These are phyloP conservation scores for Metahyphopichia silvanorum DNA, from an alignment of 805 yeast genomes.

Conservation along the genomic window DNA sequence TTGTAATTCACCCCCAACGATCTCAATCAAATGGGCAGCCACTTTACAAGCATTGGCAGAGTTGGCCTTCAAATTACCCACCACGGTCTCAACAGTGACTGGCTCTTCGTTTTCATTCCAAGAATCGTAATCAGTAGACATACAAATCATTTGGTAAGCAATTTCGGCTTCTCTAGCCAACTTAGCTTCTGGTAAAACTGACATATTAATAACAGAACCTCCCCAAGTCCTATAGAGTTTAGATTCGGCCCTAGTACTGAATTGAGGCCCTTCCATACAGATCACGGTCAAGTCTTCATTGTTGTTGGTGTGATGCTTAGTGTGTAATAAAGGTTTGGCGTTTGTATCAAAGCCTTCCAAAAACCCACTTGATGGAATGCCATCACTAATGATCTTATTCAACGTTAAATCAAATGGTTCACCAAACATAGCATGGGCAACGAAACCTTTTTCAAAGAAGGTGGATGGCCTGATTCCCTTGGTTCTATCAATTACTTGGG, in stretches of 20 bases:
- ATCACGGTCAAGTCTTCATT: constrained; percentile 77
- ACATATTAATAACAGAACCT: constrained; percentile 95
- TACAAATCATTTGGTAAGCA: constrained; percentile 95
- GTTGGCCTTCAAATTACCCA: constrained; percentile 85
- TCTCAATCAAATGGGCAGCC: constrained; percentile 66
- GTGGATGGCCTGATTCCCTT: constrained; percentile 91
- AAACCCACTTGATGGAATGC: constrained; percentile 40
- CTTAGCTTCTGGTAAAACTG: constrained; percentile 95
- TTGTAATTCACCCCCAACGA: constrained; percentile 59
- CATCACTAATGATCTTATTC: constrained; percentile 59
- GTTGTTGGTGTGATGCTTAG: constrained; percentile 53
- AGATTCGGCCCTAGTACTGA: constrained; percentile 95
- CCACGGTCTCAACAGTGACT: constrained; percentile 96
- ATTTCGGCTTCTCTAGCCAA: constrained; percentile 97
- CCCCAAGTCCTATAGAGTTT: constrained; percentile 82
- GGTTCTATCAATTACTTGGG: constrained; percentile 94
- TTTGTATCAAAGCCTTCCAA: constrained; percentile 49
- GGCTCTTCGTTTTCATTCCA: constrained; percentile 97
- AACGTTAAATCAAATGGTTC: constrained; percentile 88
- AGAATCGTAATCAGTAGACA: constrained; percentile 98
- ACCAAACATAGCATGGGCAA: constrained; percentile 96
- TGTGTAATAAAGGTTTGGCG: constrained; percentile 53
- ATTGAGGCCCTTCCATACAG: constrained; percentile 99
- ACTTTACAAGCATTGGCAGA: constrained; percentile 78
- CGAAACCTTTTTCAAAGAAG: constrained; percentile 88